These are phyloP conservation scores for Yamadazyma blattariae DNA, from an alignment of 1,139 yeast genomes.

Conservation along the genomic window DNA sequence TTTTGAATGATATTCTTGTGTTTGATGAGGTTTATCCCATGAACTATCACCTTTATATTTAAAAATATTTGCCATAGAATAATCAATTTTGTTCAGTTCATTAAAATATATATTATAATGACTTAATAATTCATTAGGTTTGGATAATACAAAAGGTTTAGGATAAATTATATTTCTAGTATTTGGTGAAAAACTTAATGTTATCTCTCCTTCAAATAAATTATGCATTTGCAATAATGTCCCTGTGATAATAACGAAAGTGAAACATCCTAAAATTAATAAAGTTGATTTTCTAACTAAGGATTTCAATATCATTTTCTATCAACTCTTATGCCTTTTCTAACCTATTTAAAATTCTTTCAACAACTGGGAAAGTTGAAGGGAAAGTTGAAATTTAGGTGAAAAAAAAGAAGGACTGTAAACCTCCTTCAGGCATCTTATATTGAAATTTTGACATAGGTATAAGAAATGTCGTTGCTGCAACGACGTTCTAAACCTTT, in stretches of 20 bases:
- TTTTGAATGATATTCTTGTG: slow-evolving; percentile 16
- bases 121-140: slow-evolving; percentile 7
- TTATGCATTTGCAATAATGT: neutral
- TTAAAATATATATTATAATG: slow-evolving; percentile 14
- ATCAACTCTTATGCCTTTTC: too few species aligned
- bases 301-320: too few species aligned
- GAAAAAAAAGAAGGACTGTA: too few species aligned
- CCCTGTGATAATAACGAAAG: neutral
- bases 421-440: too few species aligned
- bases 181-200: neutral
- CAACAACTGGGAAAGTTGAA: too few species aligned
- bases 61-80: slow-evolving; percentile 9
- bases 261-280: too few species aligned
- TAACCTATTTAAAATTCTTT: too few species aligned
- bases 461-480: too few species aligned
- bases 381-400: too few species aligned
- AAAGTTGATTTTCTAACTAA: too few species aligned
- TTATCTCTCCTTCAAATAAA: neutral
- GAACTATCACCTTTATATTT: slow-evolving; percentile 11
- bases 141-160: slow-evolving; percentile 3
- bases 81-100: slow-evolving; percentile 1
- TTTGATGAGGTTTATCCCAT: slow-evolving; percentile 13
- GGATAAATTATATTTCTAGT: slow-evolving; percentile 12
- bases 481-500: too few species aligned
- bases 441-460: too few species aligned